phyloP scores from a whole-genome alignment of 768 basidiomycete species.

The Auriculariales sp. region DNA sequence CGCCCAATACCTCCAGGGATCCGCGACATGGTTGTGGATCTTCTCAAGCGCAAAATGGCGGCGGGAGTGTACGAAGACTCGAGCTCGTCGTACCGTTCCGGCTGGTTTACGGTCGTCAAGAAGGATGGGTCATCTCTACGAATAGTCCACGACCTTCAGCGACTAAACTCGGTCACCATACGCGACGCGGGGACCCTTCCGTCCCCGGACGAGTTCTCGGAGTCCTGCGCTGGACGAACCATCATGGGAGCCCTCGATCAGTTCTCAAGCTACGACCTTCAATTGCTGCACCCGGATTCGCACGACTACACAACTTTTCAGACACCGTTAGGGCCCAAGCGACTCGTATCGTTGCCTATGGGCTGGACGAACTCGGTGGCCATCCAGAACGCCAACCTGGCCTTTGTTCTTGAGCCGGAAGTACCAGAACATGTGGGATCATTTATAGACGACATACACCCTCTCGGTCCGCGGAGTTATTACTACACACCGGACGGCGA shows the following conservation, averaged over 20 bases:
- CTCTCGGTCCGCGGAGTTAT: slow-evolving; percentile 18
- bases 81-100: slow-evolving; percentile 21
- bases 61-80: slow-evolving; percentile 27
- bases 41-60: slow-evolving; percentile 21
- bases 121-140: slow-evolving; percentile 18
- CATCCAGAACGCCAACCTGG: slow-evolving; percentile 23
- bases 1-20: slow-evolving; percentile 19
- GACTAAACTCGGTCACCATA: slow-evolving; percentile 16
- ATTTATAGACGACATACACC: slow-evolving; percentile 25
- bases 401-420: slow-evolving; percentile 22
- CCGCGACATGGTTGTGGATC: slow-evolving; percentile 15
- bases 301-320: slow-evolving; percentile 27
- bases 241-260: slow-evolving; percentile 12
- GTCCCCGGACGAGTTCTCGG: slow-evolving; percentile 17
- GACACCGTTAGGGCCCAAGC: slow-evolving; percentile 19
- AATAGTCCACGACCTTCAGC: slow-evolving; percentile 23
- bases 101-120: slow-evolving; percentile 19
- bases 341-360: slow-evolving; percentile 19
- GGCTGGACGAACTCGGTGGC: slow-evolving; percentile 11
- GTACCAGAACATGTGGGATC: slow-evolving; percentile 22
- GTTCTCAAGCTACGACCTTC: slow-evolving; percentile 21
- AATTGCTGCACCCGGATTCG: slow-evolving; percentile 14
- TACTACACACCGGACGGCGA: slow-evolving; percentile 10
- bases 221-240: slow-evolving; percentile 18
- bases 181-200: slow-evolving; percentile 21